phyloP scores from a whole-genome alignment of 768 basidiomycete species.

The Strobilomyces dryophilus region DNA sequence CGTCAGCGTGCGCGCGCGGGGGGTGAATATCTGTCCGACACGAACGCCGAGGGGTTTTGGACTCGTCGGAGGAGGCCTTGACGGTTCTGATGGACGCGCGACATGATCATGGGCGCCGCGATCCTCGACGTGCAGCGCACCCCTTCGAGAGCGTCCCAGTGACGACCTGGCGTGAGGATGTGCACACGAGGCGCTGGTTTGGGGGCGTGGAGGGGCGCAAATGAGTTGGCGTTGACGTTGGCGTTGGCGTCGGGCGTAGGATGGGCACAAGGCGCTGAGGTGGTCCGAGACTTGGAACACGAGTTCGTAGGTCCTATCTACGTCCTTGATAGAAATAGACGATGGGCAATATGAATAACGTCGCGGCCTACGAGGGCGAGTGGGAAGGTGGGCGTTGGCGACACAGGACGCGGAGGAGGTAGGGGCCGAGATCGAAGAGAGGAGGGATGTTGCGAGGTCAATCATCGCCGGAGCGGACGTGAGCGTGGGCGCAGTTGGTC shows the following conservation, averaged over 20 bases:
- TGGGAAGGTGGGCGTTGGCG: conserved; percentile 61
- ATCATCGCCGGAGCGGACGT: no score
- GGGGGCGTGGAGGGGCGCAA: no score
- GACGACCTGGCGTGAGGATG: conserved; percentile 90
- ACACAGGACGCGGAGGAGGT: conserved; percentile 58
- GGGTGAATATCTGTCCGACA: no score
- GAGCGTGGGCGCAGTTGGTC: no score
- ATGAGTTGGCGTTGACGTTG: no score
- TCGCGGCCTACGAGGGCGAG: conserved; percentile 60
- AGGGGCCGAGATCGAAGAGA: conserved; percentile 61
- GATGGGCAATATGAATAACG: conserved; percentile 43
- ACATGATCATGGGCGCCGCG: no score
- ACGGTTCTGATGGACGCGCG: no score
- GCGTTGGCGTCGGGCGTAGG: no score
- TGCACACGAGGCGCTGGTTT: conserved; percentile 58
- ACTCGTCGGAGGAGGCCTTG: conserved; percentile 68
- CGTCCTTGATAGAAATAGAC: not conserved
- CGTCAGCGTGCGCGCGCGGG: no score
- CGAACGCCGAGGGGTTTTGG: conserved; percentile 70
- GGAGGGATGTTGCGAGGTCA: no score
- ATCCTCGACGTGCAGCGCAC: conserved; percentile 41
- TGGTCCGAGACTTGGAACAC: conserved; percentile 93
- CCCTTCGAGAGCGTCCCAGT: conserved; percentile 93
- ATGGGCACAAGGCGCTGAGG: conserved; percentile 60
- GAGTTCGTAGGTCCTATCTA: conserved; percentile 86